phyloP scores from a whole-genome alignment of 2,329 filamentous ascomycete genomes.

The Claviceps sp. region DNA sequence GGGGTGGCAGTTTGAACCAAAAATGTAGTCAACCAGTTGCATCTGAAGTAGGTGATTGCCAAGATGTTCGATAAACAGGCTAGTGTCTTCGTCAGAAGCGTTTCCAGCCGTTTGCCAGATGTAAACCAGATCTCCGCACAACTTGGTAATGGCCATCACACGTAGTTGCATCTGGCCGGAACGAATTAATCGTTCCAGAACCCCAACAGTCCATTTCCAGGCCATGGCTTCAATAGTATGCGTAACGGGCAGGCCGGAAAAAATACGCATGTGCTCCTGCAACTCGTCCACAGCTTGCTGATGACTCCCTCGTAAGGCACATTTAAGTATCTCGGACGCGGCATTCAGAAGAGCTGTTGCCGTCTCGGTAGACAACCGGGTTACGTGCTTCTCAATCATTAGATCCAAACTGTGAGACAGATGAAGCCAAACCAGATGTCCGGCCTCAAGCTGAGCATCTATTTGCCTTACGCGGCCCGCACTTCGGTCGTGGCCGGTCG shows the following conservation, averaged over 20 bases:
- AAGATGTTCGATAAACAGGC: conserved; percentile 49
- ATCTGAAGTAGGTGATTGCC: conserved; percentile 55
- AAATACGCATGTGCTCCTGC: conserved; percentile 12
- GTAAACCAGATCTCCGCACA: conserved; percentile 56
- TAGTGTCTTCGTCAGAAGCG: conserved; percentile 22
- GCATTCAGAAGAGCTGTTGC: conserved; percentile 24
- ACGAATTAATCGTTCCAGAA: conserved; percentile 58
- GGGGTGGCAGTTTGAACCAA: conserved; percentile 83
- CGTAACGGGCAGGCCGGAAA: conserved; percentile 24
- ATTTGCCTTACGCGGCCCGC: conserved; percentile 12
- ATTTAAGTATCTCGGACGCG: conserved; percentile 31
- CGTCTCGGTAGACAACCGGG: conserved; percentile 33
- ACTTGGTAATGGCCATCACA: conserved; percentile 60
- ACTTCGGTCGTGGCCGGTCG: conserved; percentile 6
- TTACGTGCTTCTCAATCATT: conserved; percentile 43
- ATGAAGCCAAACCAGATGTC: conserved; percentile 29
- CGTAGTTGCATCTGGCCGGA: conserved; percentile 86
- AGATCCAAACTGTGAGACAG: conserved; percentile 28
- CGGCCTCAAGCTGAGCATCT: conserved; percentile 23
- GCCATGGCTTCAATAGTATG: conserved; percentile 37
- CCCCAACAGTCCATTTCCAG: conserved; percentile 55
- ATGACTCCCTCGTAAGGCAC: conserved; percentile 25
- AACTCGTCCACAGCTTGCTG: conserved; percentile 19
- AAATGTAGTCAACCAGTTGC: conserved; percentile 70
- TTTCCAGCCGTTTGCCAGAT: conserved; percentile 50